Evolutionary conservation across 352 stramenopile species (phyloP).

Genomic region (Achlya hypogyna): DNA sequence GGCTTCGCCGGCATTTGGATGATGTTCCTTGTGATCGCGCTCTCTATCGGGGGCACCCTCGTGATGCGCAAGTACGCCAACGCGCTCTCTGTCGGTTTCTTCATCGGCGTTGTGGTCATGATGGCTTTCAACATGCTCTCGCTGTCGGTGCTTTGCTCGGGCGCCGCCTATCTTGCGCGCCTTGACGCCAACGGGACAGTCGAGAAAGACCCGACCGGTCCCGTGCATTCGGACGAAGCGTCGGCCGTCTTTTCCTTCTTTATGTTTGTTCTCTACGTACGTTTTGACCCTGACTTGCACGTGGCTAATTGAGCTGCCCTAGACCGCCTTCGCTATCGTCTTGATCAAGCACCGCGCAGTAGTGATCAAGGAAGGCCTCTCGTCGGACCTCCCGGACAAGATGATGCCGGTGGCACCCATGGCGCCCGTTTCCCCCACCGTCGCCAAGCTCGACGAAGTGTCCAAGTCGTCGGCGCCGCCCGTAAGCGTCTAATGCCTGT

Average conservation of each 20-base stretch:
- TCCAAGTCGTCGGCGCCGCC: conserved; percentile 45
- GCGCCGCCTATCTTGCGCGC: conserved; percentile 55
- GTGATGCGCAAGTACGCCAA: conserved; percentile 87
- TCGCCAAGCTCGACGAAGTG: conserved; percentile 48
- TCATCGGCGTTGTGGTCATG: conserved; percentile 86
- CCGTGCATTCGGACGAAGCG: conserved; percentile 68
- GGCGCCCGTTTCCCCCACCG: conserved; percentile 44
- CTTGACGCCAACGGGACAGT: conserved; percentile 35
- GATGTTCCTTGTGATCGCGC: conserved; percentile 70
- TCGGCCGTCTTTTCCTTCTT: conserved; percentile 78
- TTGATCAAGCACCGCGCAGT: conserved; percentile 69
- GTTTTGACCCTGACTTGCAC: conserved; percentile 18
- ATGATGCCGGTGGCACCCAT: conserved; percentile 25
- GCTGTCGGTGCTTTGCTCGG: conserved; percentile 66
- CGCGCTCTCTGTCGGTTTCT: conserved; percentile 77
- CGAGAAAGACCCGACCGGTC: conserved; percentile 42
- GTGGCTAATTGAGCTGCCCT: not conserved
- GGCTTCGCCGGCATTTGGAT: conserved; percentile 75
- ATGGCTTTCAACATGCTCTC: conserved; percentile 85
- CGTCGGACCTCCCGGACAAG: conserved; percentile 50
- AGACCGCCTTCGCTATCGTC: conserved; percentile 55
- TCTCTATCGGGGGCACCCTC: conserved; percentile 78
- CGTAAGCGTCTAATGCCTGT: conserved; percentile 44
- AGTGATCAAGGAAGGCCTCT: conserved; percentile 70
- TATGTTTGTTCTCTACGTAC: conserved; percentile 81